A percentile compares a stretch with the other conserved stretches of the same genome.
Evolutionary conservation across 768 basidiomycete species (phyloP).

Genomic region (Antrodiella citrinella): DNA sequence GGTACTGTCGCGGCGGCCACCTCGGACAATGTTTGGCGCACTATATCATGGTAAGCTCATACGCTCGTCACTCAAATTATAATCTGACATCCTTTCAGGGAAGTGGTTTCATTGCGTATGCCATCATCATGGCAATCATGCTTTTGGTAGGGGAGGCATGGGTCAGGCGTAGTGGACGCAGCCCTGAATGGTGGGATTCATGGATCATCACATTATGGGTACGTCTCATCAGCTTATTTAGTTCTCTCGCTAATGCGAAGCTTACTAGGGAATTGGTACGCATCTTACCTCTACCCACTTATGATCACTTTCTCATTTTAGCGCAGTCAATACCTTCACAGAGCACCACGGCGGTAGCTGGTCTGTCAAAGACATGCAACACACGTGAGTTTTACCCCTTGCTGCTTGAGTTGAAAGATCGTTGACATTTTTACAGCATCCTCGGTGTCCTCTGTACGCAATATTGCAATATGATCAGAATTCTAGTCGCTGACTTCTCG

Average conservation of each 20-base stretch:
- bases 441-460: slow-evolving; percentile 64
- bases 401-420: slow-evolving; percentile 1
- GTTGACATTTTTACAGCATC: slow-evolving; percentile 33
- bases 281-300: no score
- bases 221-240: slow-evolving; percentile 15
- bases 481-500: slow-evolving; percentile 2
- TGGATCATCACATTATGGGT: slow-evolving; percentile 55
- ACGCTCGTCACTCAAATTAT: background rate
- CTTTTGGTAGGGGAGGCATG: slow-evolving; percentile 72
- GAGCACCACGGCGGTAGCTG: slow-evolving; percentile 77
- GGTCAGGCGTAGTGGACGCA: slow-evolving; percentile 60
- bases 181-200: slow-evolving; percentile 85
- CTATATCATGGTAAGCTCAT: slow-evolving; percentile 61
- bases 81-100: slow-evolving; percentile 35
- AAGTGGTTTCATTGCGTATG: slow-evolving; percentile 86
- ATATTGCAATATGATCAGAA: background rate
- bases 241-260: no score
- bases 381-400: slow-evolving; percentile 51
- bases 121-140: slow-evolving; percentile 70
- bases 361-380: slow-evolving; percentile 93
- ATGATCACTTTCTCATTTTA: no score
- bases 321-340: slow-evolving; percentile 82
- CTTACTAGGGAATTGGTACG: slow-evolving; percentile 59
- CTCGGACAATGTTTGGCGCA: slow-evolving; percentile 85
- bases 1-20: slow-evolving; percentile 72